Conservation (phyloP, 1,284 basidiomycete species). For the Rhodotorula sp. region DNA sequence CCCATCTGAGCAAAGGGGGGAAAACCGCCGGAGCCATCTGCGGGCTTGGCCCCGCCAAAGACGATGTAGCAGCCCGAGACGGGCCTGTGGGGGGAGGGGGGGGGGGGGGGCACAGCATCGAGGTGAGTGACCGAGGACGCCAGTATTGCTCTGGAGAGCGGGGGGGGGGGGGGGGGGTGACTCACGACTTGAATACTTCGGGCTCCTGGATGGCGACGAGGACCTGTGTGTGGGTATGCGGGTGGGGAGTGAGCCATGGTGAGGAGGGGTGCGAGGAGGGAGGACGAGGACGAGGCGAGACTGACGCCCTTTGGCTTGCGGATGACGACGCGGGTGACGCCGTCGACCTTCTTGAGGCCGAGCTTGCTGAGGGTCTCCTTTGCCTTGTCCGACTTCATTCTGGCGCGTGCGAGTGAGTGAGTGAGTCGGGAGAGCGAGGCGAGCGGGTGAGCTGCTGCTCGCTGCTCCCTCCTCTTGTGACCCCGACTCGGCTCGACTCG, state of each 20-base stretch:
- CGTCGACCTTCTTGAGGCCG: constrained; percentile 81
- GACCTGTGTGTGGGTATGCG: constrained; percentile 55
- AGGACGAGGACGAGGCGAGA: no score
- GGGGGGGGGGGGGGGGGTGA: not conserved
- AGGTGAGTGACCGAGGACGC: not conserved
- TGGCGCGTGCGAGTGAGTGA: not conserved
- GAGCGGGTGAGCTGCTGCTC: not conserved
- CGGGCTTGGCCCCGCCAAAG: constrained; percentile 90
- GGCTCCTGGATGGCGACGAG: constrained; percentile 90
- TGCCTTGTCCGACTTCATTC: constrained; percentile 23
- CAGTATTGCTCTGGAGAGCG: no score
- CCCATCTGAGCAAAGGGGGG: constrained; percentile 21
- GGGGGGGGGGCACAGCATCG: no score
- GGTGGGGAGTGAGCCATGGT: not conserved
- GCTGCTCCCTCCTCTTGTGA: not conserved
- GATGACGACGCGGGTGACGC: constrained; percentile 92
- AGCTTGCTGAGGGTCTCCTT: constrained; percentile 59
- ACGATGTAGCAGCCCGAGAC: constrained; percentile 98
- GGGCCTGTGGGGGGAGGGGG: constrained; percentile 51
- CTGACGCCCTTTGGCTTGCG: constrained; percentile 55
- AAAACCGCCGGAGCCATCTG: constrained; percentile 18
- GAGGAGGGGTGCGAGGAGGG: not conserved
- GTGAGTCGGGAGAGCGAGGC: not conserved
- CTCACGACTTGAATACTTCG: constrained; percentile 88
- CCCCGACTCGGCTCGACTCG: not conserved